A percentile compares a stretch with the other conserved stretches of the same genome.
Conservation (phyloP, 139 green algal species). For the Diplosphaera chodatii region DNA sequence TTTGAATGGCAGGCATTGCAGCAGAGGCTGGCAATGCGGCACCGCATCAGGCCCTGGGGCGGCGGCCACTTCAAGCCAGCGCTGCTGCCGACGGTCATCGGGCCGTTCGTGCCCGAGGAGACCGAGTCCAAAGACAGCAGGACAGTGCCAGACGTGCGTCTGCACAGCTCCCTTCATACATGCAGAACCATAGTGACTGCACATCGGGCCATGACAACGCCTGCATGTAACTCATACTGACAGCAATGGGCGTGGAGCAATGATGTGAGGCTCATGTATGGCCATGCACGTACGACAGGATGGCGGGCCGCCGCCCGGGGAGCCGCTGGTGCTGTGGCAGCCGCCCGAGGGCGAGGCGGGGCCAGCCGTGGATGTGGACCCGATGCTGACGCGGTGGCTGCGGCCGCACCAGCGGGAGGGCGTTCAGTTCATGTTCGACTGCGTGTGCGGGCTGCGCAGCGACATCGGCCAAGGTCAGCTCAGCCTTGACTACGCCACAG, state of each 20-base stretch:
- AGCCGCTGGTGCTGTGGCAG: conserved; percentile 80
- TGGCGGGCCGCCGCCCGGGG: conserved; percentile 18
- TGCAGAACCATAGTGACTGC: too few species aligned
- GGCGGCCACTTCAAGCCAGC: conserved; percentile 13
- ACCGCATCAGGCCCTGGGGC: conserved; percentile 77
- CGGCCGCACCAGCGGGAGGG: conserved; percentile 93
- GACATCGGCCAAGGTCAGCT: conserved; percentile 44
- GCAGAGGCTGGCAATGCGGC: conserved; percentile 50
- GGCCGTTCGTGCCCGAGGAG: neutral
- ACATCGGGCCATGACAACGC: too few species aligned
- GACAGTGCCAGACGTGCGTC: neutral
- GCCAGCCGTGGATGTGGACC: conserved; percentile 61
- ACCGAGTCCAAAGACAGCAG: neutral
- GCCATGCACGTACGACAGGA: too few species aligned
- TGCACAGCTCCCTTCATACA: too few species aligned
- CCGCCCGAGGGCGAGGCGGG: conserved; percentile 15
- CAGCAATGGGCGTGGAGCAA: too few species aligned
- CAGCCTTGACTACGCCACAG: too few species aligned
- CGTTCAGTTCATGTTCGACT: conserved; percentile 99
- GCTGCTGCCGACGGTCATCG: neutral
- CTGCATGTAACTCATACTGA: too few species aligned
- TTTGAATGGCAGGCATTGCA: conserved; percentile 43
- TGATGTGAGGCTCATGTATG: too few species aligned
- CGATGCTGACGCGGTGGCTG: conserved; percentile 82
- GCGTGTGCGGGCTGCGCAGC: conserved; percentile 73